Evolutionary conservation across 495 filamentous ascomycete genomes (phyloP), one percentile per base, ranked within the genome.

Genomic region (Pyrenula aspistea): DNA sequence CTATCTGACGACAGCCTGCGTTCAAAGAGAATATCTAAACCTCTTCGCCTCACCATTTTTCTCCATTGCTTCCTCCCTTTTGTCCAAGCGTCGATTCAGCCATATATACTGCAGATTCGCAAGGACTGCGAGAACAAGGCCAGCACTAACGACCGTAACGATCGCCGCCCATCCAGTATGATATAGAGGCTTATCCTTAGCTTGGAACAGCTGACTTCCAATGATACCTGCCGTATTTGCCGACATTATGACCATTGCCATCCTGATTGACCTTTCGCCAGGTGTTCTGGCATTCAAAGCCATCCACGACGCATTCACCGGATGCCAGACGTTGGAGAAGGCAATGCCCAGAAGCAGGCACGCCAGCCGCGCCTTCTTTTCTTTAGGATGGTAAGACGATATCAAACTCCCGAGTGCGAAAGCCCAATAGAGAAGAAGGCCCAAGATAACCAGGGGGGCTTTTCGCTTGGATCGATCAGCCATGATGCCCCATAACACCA

Each of bases 131-230:
- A 52, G 22, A 8, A 24, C n/a, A 10, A 52, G 50, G 22, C 8
- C 50, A 19, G 22, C 19, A 20, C 19, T 52, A 4, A 52, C 4
- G 10, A 52, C 19, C 8, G 50, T 19, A 4, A 52, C 22, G 50
- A 21, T 52, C 19, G 22, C 22, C 10, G 19, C 22, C 19, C n/a
- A 52, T 52, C 50, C 50, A 21, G 19, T 20, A 19, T 64, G 57
- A 53, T 83, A 82, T 4, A 75, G 69, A 22, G 74, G 79, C 12
- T 70, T 71, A 31, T 82, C 78, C 19, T 70, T 59, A 0, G 73
- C 71, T 22, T 75, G 74, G 65, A 81, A 82, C 48, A 82, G 68
- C 61, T 82, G 78, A 4, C 71, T 71, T 2, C 79, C 77, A 10
- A 76, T 72, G 23, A 78, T 81, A 1, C 77, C 77, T 2, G 73